Conservation (phyloP, 1,284 basidiomycete species). For the Tilletiopsis washingtonensis region DNA sequence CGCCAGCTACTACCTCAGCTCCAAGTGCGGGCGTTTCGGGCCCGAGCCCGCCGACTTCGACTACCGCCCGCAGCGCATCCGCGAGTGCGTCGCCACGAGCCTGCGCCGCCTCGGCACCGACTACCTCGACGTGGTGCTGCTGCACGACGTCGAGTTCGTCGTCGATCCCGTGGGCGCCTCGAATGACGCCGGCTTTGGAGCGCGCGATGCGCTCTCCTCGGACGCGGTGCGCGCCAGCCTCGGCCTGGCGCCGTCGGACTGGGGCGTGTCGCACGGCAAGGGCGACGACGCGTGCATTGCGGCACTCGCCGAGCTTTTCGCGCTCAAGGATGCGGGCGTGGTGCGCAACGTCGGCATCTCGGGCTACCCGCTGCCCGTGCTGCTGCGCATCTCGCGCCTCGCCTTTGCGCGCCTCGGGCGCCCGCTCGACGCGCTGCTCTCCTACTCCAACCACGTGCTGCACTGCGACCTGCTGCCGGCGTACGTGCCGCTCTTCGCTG, state of each 20-base stretch:
- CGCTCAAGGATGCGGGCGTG: constrained; percentile 69
- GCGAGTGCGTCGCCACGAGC: constrained; percentile 63
- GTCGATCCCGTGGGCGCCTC: constrained; percentile 56
- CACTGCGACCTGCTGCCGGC: constrained; percentile 35
- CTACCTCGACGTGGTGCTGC: constrained; percentile 50
- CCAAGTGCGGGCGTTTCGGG: constrained; percentile 89
- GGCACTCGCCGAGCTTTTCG: constrained; percentile 64
- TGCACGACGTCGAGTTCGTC: constrained; percentile 90
- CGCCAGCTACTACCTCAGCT: constrained; percentile 53
- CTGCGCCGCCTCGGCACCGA: constrained; percentile 66
- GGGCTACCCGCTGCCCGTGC: constrained; percentile 79
- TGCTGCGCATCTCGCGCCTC: constrained; percentile 73
- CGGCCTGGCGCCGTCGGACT: constrained; percentile 51
- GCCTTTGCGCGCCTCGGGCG: constrained; percentile 48
- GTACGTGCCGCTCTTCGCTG: constrained; percentile 26
- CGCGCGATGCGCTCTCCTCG: constrained; percentile 56
- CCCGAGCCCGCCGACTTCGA: constrained; percentile 60
- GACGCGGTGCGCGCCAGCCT: too few species aligned
- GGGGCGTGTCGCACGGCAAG: constrained; percentile 59
- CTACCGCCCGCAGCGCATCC: constrained; percentile 66
- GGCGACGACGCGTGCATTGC: constrained; percentile 74
- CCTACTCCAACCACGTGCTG: constrained; percentile 41
- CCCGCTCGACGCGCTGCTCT: constrained; percentile 46
- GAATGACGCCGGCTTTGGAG: constrained; percentile 52
- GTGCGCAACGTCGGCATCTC: constrained; percentile 76